Base-by-base conservation (phyloP, 2,329 filamentous ascomycete species). In the Aureobasidium melanogenum region DNA sequence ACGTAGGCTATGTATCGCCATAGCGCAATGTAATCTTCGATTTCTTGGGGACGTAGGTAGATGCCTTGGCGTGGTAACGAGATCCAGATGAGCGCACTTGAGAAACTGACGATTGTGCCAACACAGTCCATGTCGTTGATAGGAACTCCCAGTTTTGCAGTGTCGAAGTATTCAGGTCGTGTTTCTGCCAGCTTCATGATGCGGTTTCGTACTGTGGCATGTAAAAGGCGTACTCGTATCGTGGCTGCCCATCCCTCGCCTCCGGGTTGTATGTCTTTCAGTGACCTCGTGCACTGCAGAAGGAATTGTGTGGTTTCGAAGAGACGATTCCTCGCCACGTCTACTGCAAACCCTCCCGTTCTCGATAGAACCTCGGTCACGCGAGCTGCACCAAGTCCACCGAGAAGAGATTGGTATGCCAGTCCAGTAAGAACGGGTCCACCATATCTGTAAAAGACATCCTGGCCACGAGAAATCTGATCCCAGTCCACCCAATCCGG, bases 401-500 rank as follows among this genome's bases (percentile, higher is more conserved):
- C 87, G 2, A 89, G 75, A 0, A 89, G 75, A 6, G 83, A 85
- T 65, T 88, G 81, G 69, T 85, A 88, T 9, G 84, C 82, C 50
- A 86, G 79, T 47, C 74, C 84, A 8, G 85, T 87, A 22, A 91
- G 72, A 24, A 82, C 82, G 0, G 87, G 83, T 0, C 84, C 84
- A 19, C 84, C 87, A 71, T 91, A 92, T 38, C 88, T 83, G 71
- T 89, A 91, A 68, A 91, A 90, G 0, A 91, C 82, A 66, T 88
- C 83, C 70, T 93, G 88, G 0, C 88, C 89, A 67, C 88, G 79
- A 63, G 80, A 77, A 61, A 93, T 86, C 69, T 91, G 87, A 1
- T 81, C 81, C 88, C 88, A 92, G 69, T 91, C 84, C 2, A 92
- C 88, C 88, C 88, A 92, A 0, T 82, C 77, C 0, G 88, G 89